Percentiles rank a stretch among this genome's conserved stretches.
Conservation (phyloP, 1,284 basidiomycete genomes). For the Ganoderma meredithae region DNA sequence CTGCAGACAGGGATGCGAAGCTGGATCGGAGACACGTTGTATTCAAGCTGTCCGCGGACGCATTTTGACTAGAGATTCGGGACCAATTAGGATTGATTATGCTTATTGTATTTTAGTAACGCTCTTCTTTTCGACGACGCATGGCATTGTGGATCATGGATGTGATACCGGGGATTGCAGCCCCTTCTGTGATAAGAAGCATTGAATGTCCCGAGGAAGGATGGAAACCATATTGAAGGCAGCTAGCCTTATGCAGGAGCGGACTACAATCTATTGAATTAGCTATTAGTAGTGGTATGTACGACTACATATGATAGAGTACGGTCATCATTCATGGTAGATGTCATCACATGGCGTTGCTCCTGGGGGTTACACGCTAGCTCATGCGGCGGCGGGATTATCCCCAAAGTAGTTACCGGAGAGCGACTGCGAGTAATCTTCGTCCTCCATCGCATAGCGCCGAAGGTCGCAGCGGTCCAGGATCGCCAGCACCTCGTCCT, state of each 20-base stretch:
- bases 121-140: not conserved
- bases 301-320: not conserved
- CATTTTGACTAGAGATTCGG: not conserved
- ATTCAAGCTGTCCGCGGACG: not conserved
- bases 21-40: not conserved
- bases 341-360: not conserved
- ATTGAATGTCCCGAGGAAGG: not conserved
- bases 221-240: not conserved
- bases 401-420: constrained; percentile 73
- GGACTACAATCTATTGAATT: not conserved
- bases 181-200: not conserved
- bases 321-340: not conserved
- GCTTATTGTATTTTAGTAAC: not conserved
- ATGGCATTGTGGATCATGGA: not conserved
- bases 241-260: not conserved
- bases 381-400: constrained; percentile 48
- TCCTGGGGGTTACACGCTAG: not conserved
- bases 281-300: not conserved
- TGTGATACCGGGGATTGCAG: not conserved
- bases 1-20: not conserved
- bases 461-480: constrained; percentile 59
- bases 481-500: constrained; percentile 50
- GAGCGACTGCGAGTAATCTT: constrained; percentile 54
- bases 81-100: not conserved
- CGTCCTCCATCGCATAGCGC: constrained; percentile 48